These are phyloP conservation scores for Scheffersomyces spartinae DNA, from an alignment of 805 yeast genomes.

Conservation along the genomic window DNA sequence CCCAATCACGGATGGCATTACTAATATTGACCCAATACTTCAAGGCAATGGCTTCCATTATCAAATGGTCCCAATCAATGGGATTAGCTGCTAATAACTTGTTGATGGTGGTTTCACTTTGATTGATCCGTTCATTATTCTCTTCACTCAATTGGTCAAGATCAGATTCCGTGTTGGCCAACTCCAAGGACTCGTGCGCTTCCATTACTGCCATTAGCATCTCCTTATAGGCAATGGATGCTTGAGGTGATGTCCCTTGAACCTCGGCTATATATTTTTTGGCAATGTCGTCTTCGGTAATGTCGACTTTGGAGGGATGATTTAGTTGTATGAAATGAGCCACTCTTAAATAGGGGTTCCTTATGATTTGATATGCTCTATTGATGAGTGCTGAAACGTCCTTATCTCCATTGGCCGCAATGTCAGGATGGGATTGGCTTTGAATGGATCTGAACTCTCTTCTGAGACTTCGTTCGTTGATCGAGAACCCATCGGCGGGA, in stretches of 20 bases:
- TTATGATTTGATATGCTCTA: slow-evolving; percentile 63
- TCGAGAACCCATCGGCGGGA: slow-evolving; percentile 43
- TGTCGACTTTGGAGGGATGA: slow-evolving; percentile 34
- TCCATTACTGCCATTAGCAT: slow-evolving; percentile 71
- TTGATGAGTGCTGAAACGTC: slow-evolving; percentile 47
- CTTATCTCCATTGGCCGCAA: slow-evolving; percentile 19
- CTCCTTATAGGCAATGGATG: slow-evolving; percentile 32
- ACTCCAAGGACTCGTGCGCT: slow-evolving; percentile 73
- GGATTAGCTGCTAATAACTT: slow-evolving; percentile 29
- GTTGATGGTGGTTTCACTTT: slow-evolving; percentile 33
- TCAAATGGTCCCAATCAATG: slow-evolving; percentile 44
- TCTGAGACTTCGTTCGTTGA: slow-evolving; percentile 47
- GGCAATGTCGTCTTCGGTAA: slow-evolving; percentile 45
- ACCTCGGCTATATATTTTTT: slow-evolving; percentile 31
- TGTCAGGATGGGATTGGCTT: slow-evolving; percentile 75
- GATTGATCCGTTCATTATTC: slow-evolving; percentile 44
- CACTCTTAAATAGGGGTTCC: slow-evolving; percentile 54
- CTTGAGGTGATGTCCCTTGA: slow-evolving; percentile 18
- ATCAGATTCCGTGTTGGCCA: slow-evolving; percentile 48
- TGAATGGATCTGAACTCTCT: slow-evolving; percentile 70
- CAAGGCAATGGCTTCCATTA: slow-evolving; percentile 55
- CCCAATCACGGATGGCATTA: slow-evolving; percentile 68
- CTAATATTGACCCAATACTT: slow-evolving; percentile 80
- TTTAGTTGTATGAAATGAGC: slow-evolving; percentile 23
- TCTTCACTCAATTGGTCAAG: slow-evolving; percentile 38